A percentile compares a stretch with the other conserved stretches of the same genome.
Evolutionary conservation across 1,284 basidiomycete genomes (phyloP).

Genomic region (Leccinum subrobustum): DNA sequence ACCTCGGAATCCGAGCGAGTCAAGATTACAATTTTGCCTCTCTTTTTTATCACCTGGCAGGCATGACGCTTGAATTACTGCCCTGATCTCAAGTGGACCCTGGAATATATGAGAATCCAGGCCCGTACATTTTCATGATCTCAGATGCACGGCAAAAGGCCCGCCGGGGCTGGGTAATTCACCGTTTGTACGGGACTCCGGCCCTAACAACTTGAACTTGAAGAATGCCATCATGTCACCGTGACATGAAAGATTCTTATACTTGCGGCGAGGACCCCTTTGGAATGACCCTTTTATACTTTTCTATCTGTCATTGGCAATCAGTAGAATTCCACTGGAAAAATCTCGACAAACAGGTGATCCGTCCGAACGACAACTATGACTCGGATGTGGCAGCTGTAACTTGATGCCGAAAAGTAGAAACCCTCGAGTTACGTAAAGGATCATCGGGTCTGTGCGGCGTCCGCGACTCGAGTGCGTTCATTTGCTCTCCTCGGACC

Average conservation of each 20-base stretch:
- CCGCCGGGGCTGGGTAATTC: not conserved
- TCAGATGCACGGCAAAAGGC: slow-evolving; percentile 3
- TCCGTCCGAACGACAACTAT: not conserved
- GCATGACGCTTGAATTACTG: not conserved
- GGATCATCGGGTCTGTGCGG: not conserved
- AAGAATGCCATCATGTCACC: not conserved
- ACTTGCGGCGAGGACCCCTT: not conserved
- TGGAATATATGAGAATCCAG: not conserved
- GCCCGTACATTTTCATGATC: not conserved
- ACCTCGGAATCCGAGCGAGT: not conserved
- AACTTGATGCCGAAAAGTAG: not conserved
- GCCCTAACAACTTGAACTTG: not conserved
- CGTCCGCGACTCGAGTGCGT: slow-evolving; percentile 10
- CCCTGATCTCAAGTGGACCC: not conserved
- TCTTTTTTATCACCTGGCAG: not conserved
- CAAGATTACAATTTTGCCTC: not conserved
- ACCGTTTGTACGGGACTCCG: not conserved
- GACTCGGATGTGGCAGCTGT: too few relatives aligned
- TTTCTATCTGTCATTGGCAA: not conserved
- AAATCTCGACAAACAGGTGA: not conserved
- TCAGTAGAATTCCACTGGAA: not conserved
- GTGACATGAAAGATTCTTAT: not conserved
- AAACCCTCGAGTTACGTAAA: not conserved
- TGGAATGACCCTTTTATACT: not conserved
- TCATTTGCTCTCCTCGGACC: slow-evolving; percentile 6